phyloP scores from a whole-genome alignment of 1,284 basidiomycete species.

The Ceratobasidium sp. region DNA sequence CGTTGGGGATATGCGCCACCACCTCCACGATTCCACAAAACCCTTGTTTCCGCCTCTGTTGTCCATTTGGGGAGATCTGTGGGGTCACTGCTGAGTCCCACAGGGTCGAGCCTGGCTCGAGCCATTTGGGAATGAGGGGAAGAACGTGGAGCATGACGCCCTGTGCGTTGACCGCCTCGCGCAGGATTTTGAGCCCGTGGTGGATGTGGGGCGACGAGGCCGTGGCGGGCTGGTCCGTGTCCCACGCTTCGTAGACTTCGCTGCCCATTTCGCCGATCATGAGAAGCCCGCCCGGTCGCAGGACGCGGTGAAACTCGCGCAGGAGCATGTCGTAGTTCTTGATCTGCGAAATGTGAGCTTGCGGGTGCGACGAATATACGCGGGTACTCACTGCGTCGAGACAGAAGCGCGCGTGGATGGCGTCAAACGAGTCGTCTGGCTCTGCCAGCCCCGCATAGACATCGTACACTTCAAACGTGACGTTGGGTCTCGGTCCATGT shows the following conservation, averaged over 20 bases:
- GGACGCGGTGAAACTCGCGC: conserved; percentile 35
- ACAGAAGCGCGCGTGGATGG: conserved; percentile 20
- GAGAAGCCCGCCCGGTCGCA: conserved; percentile 13
- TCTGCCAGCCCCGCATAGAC: conserved; percentile 29
- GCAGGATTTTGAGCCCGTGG: background rate
- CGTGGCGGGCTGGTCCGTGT: conserved; percentile 20
- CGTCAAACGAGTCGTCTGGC: conserved; percentile 42
- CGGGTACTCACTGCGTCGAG: conserved; percentile 12
- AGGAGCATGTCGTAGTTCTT: conserved; percentile 38
- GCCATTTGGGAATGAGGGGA: conserved; percentile 6
- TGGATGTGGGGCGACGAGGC: conserved; percentile 1
- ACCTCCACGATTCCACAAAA: background rate
- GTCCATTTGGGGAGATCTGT: too few species aligned
- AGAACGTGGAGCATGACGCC: conserved; percentile 7
- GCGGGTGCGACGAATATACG: too few species aligned
- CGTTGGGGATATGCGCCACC: conserved; percentile 3
- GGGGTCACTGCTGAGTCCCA: too few species aligned
- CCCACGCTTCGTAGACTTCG: conserved; percentile 12
- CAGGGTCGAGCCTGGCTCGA: conserved; percentile 3
- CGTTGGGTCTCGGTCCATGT: conserved; percentile 13
- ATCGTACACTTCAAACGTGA: conserved; percentile 39
- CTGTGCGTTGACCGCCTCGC: conserved; percentile 15
- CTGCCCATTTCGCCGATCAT: conserved; percentile 24
- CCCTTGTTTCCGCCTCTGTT: conserved; percentile 25
- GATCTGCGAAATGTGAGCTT: too few species aligned